A percentile compares a stretch with the other conserved stretches of the same genome.
Evolutionary conservation across 352 stramenopile genomes (phyloP).

Genomic region (Blastocystis sp.): DNA sequence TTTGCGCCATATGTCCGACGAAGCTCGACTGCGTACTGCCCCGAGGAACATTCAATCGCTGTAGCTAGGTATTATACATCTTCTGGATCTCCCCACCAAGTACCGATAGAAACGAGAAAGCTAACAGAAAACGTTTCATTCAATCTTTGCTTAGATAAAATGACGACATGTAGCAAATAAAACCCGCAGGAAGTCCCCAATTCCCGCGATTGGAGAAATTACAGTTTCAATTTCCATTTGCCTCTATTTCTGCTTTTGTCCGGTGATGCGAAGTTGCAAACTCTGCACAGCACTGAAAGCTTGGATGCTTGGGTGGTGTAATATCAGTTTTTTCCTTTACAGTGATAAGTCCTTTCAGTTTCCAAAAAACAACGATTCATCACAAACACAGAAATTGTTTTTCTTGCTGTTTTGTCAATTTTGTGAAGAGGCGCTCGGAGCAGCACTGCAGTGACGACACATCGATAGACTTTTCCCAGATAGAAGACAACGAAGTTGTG

Average conservation of each 20-base stretch:
- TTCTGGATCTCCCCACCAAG: neutral
- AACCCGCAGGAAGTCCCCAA: neutral
- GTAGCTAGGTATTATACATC: neutral
- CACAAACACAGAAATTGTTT: neutral
- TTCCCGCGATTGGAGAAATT: slow-evolving; percentile 3
- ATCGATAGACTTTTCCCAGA: neutral
- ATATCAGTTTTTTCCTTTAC: neutral
- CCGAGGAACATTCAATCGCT: neutral
- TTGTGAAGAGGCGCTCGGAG: slow-evolving; percentile 25
- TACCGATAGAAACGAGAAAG: neutral
- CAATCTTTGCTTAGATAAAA: neutral
- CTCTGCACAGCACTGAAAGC: neutral
- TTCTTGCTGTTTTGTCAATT: slow-evolving; percentile 23
- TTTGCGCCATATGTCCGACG: slow-evolving; percentile 3
- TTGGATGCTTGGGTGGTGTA: neutral
- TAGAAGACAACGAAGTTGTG: neutral
- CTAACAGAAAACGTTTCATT: slow-evolving; percentile 10
- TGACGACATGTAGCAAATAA: neutral
- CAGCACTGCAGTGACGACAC: neutral
- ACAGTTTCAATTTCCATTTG: neutral
- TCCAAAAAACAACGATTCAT: neutral
- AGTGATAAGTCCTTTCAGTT: neutral
- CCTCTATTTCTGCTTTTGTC: too few relatives aligned
- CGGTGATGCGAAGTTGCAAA: too few relatives aligned
- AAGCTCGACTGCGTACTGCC: neutral